Base-by-base conservation (phyloP, 441 rosid genomes). In the Syzygium malaccense region DNA sequence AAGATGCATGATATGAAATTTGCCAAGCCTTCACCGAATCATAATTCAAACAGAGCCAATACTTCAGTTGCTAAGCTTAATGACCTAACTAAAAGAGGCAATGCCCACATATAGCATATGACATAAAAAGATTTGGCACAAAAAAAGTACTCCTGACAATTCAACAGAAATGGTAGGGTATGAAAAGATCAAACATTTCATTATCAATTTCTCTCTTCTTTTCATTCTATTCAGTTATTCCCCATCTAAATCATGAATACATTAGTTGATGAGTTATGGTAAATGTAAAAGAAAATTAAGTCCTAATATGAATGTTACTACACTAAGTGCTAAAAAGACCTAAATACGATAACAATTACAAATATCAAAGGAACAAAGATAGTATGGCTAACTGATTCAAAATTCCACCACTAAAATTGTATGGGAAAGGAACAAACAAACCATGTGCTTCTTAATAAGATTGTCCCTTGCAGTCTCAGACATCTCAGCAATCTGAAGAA, bases 371-470 rank as follows among this genome's bases (percentile, higher is more conserved):
- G 41, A 54, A 9, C 28, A 54, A 87, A 28, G 28, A 56, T 37
- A 37, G 13, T 15, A 87, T 87, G 18, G 28, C 30, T 26, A 75
- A n/a, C 53, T 32, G 54, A 62, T 85, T 62, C 30, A 53, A 49
- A 62, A 85, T 28, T 51, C 33, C 71, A 85, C 41, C 25, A 88
- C 71, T 88, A 89, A 91, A 68, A 88, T 33, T 85, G 49, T 32
- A 57, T 20, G 33, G 32, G 48, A 57, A 32, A 85, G 51, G 9
- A 85, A 87, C 85, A 53, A 88, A 66, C 95, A 89, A 86, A 98
- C 99, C 99, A 98, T 95, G 88, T 96, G 95, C 89, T 90, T 94
- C 93, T 96, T 98, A 87, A 98, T 96, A 71, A 98, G 95, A 88
- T 94, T 89, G 92, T 98, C 99, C 92, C 99, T 94, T 92, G 96